Conservation (phyloP, 2,329 filamentous ascomycete species). For the Fusarium xyrophilum region DNA sequence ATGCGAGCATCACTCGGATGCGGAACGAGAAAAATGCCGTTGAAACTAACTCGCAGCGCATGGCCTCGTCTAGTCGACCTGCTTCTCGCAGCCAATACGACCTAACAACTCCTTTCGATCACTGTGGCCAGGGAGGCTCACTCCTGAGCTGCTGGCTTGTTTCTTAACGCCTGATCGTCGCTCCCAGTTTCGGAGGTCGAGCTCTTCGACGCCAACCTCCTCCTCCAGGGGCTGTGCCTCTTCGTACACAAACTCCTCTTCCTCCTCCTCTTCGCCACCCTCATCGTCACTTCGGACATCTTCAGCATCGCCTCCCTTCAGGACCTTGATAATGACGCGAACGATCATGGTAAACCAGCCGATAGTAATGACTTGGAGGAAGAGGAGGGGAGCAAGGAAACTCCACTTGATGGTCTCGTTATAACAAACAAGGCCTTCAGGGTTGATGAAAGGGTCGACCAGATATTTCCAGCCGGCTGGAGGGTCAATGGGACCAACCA, state of each 20-base stretch:
- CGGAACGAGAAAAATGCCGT: conserved; percentile 24
- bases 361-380: conserved; percentile 80
- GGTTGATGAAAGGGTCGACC: conserved; percentile 74
- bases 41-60: conserved; percentile 36
- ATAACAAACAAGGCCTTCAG: conserved; percentile 80
- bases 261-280: conserved; percentile 68
- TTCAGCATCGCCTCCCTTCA: conserved; percentile 79
- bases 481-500: conserved; percentile 61
- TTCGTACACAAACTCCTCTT: conserved; percentile 61
- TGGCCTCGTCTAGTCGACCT: conserved; percentile 54
- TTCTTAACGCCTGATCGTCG: conserved; percentile 63
- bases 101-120: conserved; percentile 83
- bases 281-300: conserved; percentile 85
- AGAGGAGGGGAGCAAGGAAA: conserved; percentile 79
- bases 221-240: conserved; percentile 69
- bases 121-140: conserved; percentile 73
- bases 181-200: conserved; percentile 71
- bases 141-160: conserved; percentile 60
- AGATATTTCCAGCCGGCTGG: conserved; percentile 66
- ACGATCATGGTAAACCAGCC: conserved; percentile 92
- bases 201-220: conserved; percentile 75
- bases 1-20: conserved; percentile 19
- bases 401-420: conserved; percentile 74
- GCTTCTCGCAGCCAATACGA: conserved; percentile 84
- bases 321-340: conserved; percentile 79